Evolutionary conservation across 192 early-diverging fungal genomes (phyloP), one percentile per base, ranked within the genome.

Genomic region (Funneliformis mosseae): DNA sequence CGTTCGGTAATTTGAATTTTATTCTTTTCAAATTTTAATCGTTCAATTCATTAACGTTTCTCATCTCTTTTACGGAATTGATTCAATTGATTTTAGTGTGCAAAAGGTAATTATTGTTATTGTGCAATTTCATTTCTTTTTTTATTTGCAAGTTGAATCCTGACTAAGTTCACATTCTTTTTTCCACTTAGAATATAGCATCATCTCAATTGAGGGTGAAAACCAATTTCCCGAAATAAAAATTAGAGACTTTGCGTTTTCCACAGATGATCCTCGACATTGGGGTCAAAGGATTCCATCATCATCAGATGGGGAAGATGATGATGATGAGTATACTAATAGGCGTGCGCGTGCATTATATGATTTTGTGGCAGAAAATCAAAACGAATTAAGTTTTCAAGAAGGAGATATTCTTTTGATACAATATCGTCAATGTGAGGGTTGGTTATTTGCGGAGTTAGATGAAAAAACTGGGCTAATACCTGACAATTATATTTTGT

Each of bases 391-490:
- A 67, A 86, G 87, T 45, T 90, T 95, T 82, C 81, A 89, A 3
- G 90, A 90, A 59, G 89, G 89, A 23, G 91, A 95, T 76, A 78
- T 85, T 33, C 80, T 95, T 11, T 90, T 90, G 83, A 89, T 95
- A 11, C 88, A 90, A 79, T 91, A 89, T 81, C 91, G 90, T 82
- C 91, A 92, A 82, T 93, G 90, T 85, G 87, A 87, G 33, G 94
- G 93, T 75, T 95, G 94, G 94, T 84, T 95, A 39, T 86, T 94
- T 70, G 94, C 91, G 8, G 92, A 92, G 82, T 83, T 89, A 23
- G 73, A 68, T 39, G 87, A 90, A 77, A 85, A 92, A 79, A 89
- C 92, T 33, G 94, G 94, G 1, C 81, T 95, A 60, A 88, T 95
- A 66, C 94, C 94, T 39, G 94, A 93, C 72, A 92, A 93, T 83